Percentiles rank a stretch among this genome's conserved stretches.
Evolutionary conservation across 331 rosid species (phyloP).

Genomic region (Acacia pycnantha): DNA sequence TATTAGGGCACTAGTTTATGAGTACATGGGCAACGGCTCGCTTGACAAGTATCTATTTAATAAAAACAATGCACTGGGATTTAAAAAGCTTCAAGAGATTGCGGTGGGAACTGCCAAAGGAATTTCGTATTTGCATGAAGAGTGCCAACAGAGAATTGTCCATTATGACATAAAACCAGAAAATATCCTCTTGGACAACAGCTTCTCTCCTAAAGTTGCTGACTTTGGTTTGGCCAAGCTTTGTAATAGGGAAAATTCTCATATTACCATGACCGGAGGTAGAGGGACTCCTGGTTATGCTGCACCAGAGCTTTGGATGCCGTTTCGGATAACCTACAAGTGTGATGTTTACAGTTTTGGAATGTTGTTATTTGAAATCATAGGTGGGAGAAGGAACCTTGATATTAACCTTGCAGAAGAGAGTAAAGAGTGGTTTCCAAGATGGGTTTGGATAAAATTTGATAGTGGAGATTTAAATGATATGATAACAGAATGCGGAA

Average conservation of each 20-base stretch:
- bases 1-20: constrained; percentile 46
- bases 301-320: background rate
- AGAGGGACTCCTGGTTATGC: background rate
- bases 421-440: background rate
- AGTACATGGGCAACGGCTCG: constrained; percentile 50
- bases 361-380: background rate
- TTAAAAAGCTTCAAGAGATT: background rate
- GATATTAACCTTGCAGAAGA: background rate
- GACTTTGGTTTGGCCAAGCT: constrained; percentile 2
- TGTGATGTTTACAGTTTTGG: background rate
- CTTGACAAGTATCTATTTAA: constrained; percentile 27
- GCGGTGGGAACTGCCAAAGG: background rate
- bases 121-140: background rate
- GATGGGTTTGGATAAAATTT: constrained; percentile 40
- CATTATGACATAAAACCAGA: background rate
- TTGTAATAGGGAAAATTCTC: constrained; percentile 31
- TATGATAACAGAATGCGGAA: constrained; percentile 6
- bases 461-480: constrained; percentile 31
- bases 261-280: background rate
- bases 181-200: background rate
- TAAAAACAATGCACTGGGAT: background rate
- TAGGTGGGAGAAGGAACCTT: background rate
- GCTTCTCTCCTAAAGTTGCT: background rate
- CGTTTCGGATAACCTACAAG: background rate
- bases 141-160: background rate